Evolutionary conservation across 2,329 filamentous ascomycete species (phyloP), one percentile per base, ranked within the genome.

Genomic region (Rhynchosporium secalis): DNA sequence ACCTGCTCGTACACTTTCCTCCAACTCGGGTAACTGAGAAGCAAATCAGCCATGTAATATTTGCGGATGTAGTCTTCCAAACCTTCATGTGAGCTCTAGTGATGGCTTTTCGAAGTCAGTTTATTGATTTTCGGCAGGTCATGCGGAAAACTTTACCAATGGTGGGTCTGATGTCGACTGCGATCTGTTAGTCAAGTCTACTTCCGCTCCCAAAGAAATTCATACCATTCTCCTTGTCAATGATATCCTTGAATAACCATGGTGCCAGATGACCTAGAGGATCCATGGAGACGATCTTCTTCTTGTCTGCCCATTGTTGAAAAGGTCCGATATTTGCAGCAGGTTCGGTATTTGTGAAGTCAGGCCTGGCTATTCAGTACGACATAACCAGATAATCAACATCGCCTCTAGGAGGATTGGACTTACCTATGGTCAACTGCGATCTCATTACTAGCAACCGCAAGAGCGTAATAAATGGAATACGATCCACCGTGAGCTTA

Each of bases 211-310:
- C 13, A 58, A 41, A 4, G 4, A 36, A 20, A 26, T 52, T 71
- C 75, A 60, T 75, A 85, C 85, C 78, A 69, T 91, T 86, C 49
- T 97, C 86, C 56, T 88, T 86, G 55, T 90, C 82, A 71, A 95
- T 92, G 51, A 85, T 82, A 65, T 94, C 86, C 67, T 89, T 90
- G 79, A 89, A 96, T 46, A 96, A 78, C 88, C 89, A 93, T 8
- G 91, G 91, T 8, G 89, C 85, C 64, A 96, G 79, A 78, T 98
- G 95, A 6, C 95, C 94, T 75, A 89, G 91, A 0, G 94, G 94
- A 74, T 98, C 95, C 92, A 99, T 96, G 20, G 94, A 91, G 13
- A 98, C 94, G 66, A 99, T 98, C 80, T 97, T 98, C 76, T 91
- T 92, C 72, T 84, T 85, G 73, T 96, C 91, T 31, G 84, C 85